Evolutionary conservation across 805 yeast species (phyloP), one percentile per base, ranked within the genome.

Genomic region (Metschnikowia orientalis): DNA sequence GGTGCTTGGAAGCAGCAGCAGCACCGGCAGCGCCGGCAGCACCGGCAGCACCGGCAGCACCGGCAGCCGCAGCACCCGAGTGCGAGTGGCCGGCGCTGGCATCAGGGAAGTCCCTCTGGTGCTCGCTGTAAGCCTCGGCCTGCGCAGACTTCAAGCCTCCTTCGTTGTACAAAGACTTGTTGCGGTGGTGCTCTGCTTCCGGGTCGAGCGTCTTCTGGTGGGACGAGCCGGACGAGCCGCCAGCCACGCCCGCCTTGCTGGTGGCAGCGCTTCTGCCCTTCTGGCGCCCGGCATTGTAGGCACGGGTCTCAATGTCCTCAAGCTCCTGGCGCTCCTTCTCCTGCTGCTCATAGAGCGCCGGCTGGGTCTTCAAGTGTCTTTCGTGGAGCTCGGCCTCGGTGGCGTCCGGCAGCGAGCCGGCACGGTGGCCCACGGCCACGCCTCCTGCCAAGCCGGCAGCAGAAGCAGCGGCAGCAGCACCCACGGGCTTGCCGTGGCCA

Each of bases 101-200:
- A 11, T 22, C 26, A 12, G 14, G 8, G 16, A 10, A 11, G n/a
- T 23, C 2, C 4, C 15, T 4, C 7, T 6, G 14, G 16, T 11
- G 6, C 19, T 17, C 10, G 11, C 21, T 23, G 30, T 25, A 28
- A 7, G 38, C 44, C 30, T 47, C 51, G 6, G 35, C 42, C 4
- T 45, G 32, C 6, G 55, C 61, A 14, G 51, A 30, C 13, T 23
- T 35, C 24, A 59, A 37, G 11, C 63, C 67, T 4, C 35, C 48
- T 7, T 40, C 18, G 34, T 61, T 61, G 46, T 31, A 57, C n/a
- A 55, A 50, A 3, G 65, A 59, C 47, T 54, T 60, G 47, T 61
- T 60, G 35, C 48, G 35, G 17, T 32, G 20, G 40, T 58, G 63
- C 30, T 48, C 54, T 18, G 47, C 41, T 7, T 35, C 28, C 5